Evolutionary conservation across 2,329 filamentous ascomycete species (phyloP).

Genomic region (Clonostachys byssicola): DNA sequence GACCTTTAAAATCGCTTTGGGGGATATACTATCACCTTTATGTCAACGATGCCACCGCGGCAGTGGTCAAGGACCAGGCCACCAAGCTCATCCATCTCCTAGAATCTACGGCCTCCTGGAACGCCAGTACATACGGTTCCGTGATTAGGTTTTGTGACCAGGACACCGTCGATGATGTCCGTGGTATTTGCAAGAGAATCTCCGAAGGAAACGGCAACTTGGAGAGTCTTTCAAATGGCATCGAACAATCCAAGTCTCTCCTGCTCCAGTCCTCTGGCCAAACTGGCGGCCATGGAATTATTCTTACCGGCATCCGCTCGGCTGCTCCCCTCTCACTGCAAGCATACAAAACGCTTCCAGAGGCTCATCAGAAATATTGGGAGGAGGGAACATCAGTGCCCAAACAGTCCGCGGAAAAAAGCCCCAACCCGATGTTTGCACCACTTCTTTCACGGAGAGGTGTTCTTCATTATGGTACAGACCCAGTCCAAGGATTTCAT

Average conservation of each 20-base stretch:
- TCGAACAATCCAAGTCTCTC: conserved; percentile 9
- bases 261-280: conserved; percentile 4
- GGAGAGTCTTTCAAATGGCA: conserved; percentile 7
- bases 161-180: conserved; percentile 34
- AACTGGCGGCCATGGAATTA: conserved; percentile 4
- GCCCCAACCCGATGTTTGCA: conserved; percentile 42
- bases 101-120: conserved; percentile 36
- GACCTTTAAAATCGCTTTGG: conserved; percentile 29
- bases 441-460: conserved; percentile 22
- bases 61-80: conserved; percentile 32
- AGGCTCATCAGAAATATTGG: conserved; percentile 24
- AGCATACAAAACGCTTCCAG: conserved; percentile 11
- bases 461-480: conserved; percentile 38
- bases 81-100: conserved; percentile 34
- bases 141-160: conserved; percentile 43
- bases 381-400: conserved; percentile 21
- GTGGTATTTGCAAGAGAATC: conserved; percentile 27
- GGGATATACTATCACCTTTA: conserved; percentile 51
- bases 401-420: conserved; percentile 3
- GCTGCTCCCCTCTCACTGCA: conserved; percentile 26
- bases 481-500: conserved; percentile 54
- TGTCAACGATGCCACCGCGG: conserved; percentile 29
- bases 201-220: conserved; percentile 8
- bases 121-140: conserved; percentile 33
- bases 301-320: conserved; percentile 22